phyloP scores from a whole-genome alignment of 1,284 basidiomycete genomes.

The Rhodotorula sp. region DNA sequence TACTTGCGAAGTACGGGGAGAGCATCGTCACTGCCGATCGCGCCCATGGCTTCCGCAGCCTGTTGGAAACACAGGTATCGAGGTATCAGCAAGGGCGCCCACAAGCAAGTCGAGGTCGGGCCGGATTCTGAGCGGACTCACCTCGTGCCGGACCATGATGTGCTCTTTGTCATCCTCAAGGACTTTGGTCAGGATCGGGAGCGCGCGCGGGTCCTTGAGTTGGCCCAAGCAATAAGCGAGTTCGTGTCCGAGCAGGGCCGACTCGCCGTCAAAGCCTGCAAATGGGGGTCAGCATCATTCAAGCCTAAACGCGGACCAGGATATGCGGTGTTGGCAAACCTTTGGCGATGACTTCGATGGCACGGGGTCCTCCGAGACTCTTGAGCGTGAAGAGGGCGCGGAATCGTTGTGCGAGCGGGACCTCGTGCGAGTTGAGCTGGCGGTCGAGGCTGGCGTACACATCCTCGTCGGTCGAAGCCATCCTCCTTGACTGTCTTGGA shows the following conservation, averaged over 20 bases:
- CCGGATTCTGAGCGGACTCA: constrained; percentile 47
- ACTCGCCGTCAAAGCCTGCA: constrained; percentile 79
- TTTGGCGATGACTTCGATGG: constrained; percentile 80
- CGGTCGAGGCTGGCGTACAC: constrained; percentile 60
- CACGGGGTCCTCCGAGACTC: constrained; percentile 60
- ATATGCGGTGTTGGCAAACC: constrained; percentile 54
- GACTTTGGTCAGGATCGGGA: constrained; percentile 76
- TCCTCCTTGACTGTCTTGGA: not conserved
- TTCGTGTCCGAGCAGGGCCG: constrained; percentile 93
- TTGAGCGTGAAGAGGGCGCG: constrained; percentile 92
- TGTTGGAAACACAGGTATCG: constrained; percentile 46
- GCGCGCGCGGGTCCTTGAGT: constrained; percentile 70
- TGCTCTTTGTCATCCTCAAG: constrained; percentile 72
- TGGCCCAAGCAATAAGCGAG: constrained; percentile 97
- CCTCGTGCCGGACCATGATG: constrained; percentile 98
- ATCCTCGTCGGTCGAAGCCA: constrained; percentile 17
- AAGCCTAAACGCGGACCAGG: not conserved
- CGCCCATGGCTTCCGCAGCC: constrained; percentile 98
- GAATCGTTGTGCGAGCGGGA: constrained; percentile 84
- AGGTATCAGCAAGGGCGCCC: too few species aligned
- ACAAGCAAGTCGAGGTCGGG: not conserved
- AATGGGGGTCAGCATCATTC: not conserved
- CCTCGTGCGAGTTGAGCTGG: constrained; percentile 74
- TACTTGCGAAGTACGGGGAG: constrained; percentile 73
- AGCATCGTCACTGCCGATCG: constrained; percentile 71